Evolutionary conservation across 768 basidiomycete genomes (phyloP).

Genomic region (Pleurotus citrinopileatus): DNA sequence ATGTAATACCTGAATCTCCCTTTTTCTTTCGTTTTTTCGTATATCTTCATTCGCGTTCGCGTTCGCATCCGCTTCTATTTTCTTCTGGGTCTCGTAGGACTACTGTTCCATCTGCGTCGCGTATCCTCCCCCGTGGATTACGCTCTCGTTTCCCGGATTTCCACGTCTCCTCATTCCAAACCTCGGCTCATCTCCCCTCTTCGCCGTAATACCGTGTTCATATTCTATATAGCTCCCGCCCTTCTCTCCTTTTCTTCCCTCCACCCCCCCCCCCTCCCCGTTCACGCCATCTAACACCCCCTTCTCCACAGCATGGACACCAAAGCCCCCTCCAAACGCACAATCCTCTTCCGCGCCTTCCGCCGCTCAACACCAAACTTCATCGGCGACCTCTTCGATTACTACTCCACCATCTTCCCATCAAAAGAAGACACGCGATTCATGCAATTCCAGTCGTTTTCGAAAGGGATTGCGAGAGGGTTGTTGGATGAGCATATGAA

Average conservation of each 20-base stretch:
- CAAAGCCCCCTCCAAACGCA: constrained; percentile 1
- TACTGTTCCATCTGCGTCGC: neutral
- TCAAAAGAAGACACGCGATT: constrained; percentile 2
- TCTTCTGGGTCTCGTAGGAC: neutral
- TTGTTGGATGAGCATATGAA: constrained; percentile 2
- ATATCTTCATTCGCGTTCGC: too few relatives aligned
- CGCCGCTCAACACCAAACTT: neutral
- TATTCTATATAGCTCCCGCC: too few relatives aligned
- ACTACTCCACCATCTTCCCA: neutral
- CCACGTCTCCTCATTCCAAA: neutral
- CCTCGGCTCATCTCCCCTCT: too few relatives aligned
- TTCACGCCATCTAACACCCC: too few relatives aligned
- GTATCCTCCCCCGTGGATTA: neutral
- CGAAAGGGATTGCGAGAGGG: neutral
- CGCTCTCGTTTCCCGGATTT: neutral
- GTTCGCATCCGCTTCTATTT: too few relatives aligned
- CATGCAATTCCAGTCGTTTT: neutral
- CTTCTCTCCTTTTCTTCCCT: too few relatives aligned
- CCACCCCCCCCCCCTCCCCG: too few relatives aligned
- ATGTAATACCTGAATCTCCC: too few relatives aligned
- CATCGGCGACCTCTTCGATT: neutral
- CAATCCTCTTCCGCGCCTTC: constrained; percentile 5
- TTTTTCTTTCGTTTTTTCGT: neutral
- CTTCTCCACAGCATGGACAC: neutral
- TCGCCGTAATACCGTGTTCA: too few relatives aligned